A percentile compares a stretch with the other conserved stretches of the same genome.
Evolutionary conservation across 2,329 filamentous ascomycete species (phyloP).

Genomic region (Grosmannia serpens): DNA sequence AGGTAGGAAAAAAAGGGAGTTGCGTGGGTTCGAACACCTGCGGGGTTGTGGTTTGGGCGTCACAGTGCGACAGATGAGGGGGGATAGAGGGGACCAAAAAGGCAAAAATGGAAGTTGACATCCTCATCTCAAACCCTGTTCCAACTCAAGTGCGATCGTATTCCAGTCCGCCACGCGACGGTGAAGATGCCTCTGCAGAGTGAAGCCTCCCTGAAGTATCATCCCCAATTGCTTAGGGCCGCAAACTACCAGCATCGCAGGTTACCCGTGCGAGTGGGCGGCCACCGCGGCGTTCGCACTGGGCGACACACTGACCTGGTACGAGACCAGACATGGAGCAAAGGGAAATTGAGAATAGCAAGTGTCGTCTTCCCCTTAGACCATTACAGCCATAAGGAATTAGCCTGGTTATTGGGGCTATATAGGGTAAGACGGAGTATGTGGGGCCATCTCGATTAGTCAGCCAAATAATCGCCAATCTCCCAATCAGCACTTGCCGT

Average conservation of each 20-base stretch:
- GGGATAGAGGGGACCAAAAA: background rate
- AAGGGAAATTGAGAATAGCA: constrained; percentile 32
- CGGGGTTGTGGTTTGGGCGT: no score
- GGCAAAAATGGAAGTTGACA: constrained; percentile 27
- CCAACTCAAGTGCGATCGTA: constrained; percentile 51
- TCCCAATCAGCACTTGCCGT: no score
- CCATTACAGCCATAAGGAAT: constrained; percentile 12
- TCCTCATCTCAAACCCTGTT: constrained; percentile 43
- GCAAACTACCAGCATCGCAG: constrained; percentile 45
- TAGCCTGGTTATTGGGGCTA: background rate
- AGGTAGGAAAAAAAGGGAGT: no score
- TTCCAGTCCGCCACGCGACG: constrained; percentile 60
- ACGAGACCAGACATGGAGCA: constrained; percentile 45
- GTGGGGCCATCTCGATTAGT: background rate
- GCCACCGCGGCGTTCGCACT: constrained; percentile 57
- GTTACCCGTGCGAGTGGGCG: constrained; percentile 56
- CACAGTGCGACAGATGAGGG: background rate
- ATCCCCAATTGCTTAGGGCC: constrained; percentile 57
- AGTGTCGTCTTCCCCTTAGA: constrained; percentile 20
- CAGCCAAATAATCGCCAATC: no score
- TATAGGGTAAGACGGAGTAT: background rate
- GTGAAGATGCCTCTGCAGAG: constrained; percentile 62
- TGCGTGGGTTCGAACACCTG: background rate
- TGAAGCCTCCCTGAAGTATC: constrained; percentile 60
- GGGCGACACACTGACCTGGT: constrained; percentile 39